These are phyloP conservation scores for Ascochyta rabiei DNA, from an alignment of 2,329 filamentous ascomycete genomes.

Conservation along the genomic window DNA sequence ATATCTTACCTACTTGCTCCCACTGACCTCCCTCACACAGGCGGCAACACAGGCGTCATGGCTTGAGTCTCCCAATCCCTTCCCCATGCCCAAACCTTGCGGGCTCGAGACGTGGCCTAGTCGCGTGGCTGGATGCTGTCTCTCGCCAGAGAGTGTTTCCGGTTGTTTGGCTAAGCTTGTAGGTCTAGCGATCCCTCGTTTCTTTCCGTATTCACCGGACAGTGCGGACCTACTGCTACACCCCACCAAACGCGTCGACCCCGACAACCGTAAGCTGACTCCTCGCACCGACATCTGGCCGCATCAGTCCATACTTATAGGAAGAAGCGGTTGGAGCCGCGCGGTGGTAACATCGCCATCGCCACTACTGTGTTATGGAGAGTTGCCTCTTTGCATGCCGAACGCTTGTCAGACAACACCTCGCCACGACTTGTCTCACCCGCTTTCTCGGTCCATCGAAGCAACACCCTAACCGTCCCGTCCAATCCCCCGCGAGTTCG, in stretches of 20 bases:
- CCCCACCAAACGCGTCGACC: background rate
- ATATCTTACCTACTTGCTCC: constrained; percentile 13
- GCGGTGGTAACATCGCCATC: background rate
- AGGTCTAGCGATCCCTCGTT: constrained; percentile 3
- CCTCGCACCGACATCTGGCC: background rate
- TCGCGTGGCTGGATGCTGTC: constrained; percentile 23
- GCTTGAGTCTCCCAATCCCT: constrained; percentile 33
- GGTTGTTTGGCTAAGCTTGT: constrained; percentile 25
- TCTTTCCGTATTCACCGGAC: background rate
- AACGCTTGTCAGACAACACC: background rate
- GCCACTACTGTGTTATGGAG: background rate
- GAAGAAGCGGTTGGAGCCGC: background rate
- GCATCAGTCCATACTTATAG: background rate
- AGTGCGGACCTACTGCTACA: background rate
- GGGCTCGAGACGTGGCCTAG: constrained; percentile 20
- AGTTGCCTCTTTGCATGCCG: background rate
- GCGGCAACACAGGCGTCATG: constrained; percentile 45
- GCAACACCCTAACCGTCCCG: constrained; percentile 6
- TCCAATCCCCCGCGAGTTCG: constrained; percentile 11
- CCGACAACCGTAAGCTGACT: background rate
- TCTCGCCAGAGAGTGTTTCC: constrained; percentile 5
- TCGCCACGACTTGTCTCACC: background rate
- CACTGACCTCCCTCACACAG: constrained; percentile 34
- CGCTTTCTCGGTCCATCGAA: background rate
- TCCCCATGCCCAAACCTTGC: constrained; percentile 18